Conservation (phyloP, 2,329 filamentous ascomycete species). For the Pseudogymnoascus sp. region DNA sequence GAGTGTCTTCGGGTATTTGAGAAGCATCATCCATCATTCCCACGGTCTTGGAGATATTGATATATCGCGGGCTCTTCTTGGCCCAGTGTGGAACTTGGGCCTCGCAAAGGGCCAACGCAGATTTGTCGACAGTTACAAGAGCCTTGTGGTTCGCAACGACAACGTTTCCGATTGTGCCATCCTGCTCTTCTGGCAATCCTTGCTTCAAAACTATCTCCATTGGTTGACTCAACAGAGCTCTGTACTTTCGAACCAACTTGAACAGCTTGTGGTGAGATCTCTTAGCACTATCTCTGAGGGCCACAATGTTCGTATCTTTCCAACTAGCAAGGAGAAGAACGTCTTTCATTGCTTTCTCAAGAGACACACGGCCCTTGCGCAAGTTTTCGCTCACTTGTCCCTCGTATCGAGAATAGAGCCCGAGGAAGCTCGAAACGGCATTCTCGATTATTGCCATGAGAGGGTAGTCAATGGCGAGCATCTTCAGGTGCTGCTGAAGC, state of each 20-base stretch:
- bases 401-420: slow-evolving; percentile 68
- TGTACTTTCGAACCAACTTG: slow-evolving; percentile 84
- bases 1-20: slow-evolving; percentile 42
- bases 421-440: slow-evolving; percentile 69
- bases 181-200: slow-evolving; percentile 47
- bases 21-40: slow-evolving; percentile 67
- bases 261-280: slow-evolving; percentile 90
- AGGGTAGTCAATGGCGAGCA: slow-evolving; percentile 55
- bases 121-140: slow-evolving; percentile 24
- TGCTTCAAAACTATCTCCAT: slow-evolving; percentile 58
- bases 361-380: slow-evolving; percentile 56
- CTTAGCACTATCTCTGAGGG: slow-evolving; percentile 80
- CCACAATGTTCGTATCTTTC: slow-evolving; percentile 95
- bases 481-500: slow-evolving; percentile 57
- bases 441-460: slow-evolving; percentile 52
- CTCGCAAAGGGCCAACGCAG: slow-evolving; percentile 26
- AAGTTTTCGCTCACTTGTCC: slow-evolving; percentile 59
- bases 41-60: slow-evolving; percentile 63
- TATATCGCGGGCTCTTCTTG: slow-evolving; percentile 57
- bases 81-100: slow-evolving; percentile 34
- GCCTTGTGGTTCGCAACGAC: background rate
- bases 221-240: slow-evolving; percentile 68
- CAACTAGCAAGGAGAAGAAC: slow-evolving; percentile 91
- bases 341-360: slow-evolving; percentile 92
- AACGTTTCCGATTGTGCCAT: slow-evolving; percentile 7